These are phyloP conservation scores for Eimeria praecox DNA, from an alignment of 169 alveolate species.

Conservation along the genomic window DNA sequence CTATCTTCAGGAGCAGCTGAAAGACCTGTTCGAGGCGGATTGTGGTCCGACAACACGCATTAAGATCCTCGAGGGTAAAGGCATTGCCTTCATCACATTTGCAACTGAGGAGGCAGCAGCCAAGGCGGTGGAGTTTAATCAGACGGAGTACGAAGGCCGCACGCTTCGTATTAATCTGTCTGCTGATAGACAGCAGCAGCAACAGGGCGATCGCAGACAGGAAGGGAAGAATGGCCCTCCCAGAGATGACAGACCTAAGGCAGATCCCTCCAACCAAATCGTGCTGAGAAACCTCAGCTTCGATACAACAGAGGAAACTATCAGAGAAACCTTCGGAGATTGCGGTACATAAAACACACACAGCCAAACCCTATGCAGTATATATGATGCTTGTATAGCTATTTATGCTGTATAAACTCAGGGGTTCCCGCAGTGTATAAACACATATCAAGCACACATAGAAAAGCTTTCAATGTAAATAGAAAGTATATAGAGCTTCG, in stretches of 20 bases:
- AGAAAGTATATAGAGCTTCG: too few species aligned
- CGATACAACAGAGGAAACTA: constrained; percentile 87
- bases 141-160: constrained; percentile 92
- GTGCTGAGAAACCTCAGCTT: constrained; percentile 88
- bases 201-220: constrained; percentile 83
- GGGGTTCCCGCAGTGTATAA: too few species aligned
- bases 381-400: not conserved
- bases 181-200: constrained; percentile 88
- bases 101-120: constrained; percentile 91
- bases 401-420: not conserved
- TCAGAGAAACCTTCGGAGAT: constrained; percentile 88
- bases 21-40: constrained; percentile 92
- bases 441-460: too few species aligned
- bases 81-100: constrained; percentile 94
- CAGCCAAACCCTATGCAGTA: not conserved
- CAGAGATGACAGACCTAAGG: constrained; percentile 61
- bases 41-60: constrained; percentile 93
- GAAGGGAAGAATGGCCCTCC: constrained; percentile 84
- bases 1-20: constrained; percentile 59
- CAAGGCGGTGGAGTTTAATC: constrained; percentile 93
- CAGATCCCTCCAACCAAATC: constrained; percentile 75
- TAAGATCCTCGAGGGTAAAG: constrained; percentile 91
- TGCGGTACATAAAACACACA: constrained; percentile 83
- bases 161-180: constrained; percentile 91
- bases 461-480: too few species aligned